Conservation (phyloP, 2,329 filamentous ascomycete genomes). For the Cercospora zeae-maydis region DNA sequence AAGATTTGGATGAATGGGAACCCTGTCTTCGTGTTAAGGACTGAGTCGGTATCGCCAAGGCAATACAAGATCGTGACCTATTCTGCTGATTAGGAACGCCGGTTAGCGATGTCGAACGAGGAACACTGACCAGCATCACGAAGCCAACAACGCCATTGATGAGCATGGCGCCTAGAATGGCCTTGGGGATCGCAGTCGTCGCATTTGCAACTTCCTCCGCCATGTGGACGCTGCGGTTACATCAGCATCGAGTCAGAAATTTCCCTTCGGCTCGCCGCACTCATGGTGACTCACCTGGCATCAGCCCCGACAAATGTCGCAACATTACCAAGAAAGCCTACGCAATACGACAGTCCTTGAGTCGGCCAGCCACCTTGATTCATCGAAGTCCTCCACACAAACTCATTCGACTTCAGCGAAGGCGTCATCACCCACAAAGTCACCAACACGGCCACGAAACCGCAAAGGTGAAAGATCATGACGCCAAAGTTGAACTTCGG, state of each 20-base stretch:
- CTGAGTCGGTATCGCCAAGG: constrained; percentile 41
- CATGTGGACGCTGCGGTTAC: constrained; percentile 39
- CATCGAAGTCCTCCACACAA: constrained; percentile 33
- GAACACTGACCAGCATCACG: constrained; percentile 39
- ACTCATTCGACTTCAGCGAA: constrained; percentile 23
- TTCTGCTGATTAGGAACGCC: background rate
- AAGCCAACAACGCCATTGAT: constrained; percentile 50
- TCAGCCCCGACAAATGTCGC: constrained; percentile 41
- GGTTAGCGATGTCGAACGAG: background rate
- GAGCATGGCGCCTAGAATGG: constrained; percentile 47
- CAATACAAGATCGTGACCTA: constrained; percentile 42
- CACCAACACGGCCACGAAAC: constrained; percentile 53
- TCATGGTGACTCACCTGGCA: constrained; percentile 35
- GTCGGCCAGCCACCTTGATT: constrained; percentile 37
- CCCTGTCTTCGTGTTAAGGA: constrained; percentile 43
- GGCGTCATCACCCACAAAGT: constrained; percentile 40
- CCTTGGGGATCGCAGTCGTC: constrained; percentile 46
- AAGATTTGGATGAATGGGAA: constrained; percentile 55
- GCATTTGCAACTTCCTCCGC: constrained; percentile 52
- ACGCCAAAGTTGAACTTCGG: constrained; percentile 44
- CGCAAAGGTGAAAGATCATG: constrained; percentile 48
- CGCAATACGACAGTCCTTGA: constrained; percentile 36
- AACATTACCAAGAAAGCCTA: constrained; percentile 37
- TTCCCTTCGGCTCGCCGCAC: background rate
- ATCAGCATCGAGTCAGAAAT: background rate